phyloP scores from a whole-genome alignment of 768 basidiomycete genomes.

The Xerocomellus chrysenteron region DNA sequence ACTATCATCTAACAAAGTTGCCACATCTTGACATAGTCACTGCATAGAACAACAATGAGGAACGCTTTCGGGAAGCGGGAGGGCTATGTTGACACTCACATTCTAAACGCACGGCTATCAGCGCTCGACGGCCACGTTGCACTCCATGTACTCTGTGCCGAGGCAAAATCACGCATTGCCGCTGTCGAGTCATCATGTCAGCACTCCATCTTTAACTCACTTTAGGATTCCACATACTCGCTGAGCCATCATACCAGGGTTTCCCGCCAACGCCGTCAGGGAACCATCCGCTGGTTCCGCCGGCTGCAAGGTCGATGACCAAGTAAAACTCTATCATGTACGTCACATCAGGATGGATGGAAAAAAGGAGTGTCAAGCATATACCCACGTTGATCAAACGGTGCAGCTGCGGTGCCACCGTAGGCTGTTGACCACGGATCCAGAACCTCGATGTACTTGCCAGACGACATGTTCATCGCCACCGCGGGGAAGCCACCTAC shows the following conservation, averaged over 20 bases:
- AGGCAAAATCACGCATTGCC: constrained; percentile 74
- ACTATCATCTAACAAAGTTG: constrained; percentile 23
- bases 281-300: constrained; percentile 67
- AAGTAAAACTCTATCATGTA: constrained; percentile 70
- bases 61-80: not conserved
- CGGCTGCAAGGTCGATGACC: constrained; percentile 76
- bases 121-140: constrained; percentile 69
- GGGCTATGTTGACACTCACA: constrained; percentile 39
- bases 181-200: constrained; percentile 20
- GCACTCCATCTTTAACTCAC: constrained; percentile 15
- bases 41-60: constrained; percentile 1
- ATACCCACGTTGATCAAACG: constrained; percentile 35
- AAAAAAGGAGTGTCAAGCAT: not conserved
- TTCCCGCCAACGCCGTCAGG: constrained; percentile 51
- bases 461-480: constrained; percentile 41
- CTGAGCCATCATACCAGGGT: constrained; percentile 61
- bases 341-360: constrained; percentile 8
- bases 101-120: constrained; percentile 63
- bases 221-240: constrained; percentile 37
- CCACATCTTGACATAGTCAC: constrained; percentile 37
- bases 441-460: constrained; percentile 38
- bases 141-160: constrained; percentile 63
- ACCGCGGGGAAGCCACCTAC: constrained; percentile 52
- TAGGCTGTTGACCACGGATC: constrained; percentile 50
- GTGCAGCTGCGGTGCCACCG: constrained; percentile 47